Evolutionary conservation across 2,329 filamentous ascomycete species (phyloP).

Genomic region (Calonectria pteridis): DNA sequence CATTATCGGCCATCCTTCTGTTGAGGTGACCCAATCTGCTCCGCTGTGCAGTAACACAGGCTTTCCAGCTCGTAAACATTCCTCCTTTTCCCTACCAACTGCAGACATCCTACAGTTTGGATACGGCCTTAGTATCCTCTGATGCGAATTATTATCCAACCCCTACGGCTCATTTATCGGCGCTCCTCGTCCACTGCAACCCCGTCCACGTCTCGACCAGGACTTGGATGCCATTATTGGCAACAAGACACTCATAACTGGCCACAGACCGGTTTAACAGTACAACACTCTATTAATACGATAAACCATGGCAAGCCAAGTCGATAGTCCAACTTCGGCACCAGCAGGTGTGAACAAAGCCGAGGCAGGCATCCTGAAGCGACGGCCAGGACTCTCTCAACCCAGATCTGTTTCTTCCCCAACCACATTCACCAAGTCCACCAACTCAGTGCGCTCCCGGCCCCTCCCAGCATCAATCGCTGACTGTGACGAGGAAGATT

Average conservation of each 20-base stretch:
- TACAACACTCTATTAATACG: neutral
- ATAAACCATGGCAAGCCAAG: neutral
- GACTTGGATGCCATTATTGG: neutral
- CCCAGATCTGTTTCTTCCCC: slow-evolving; percentile 12
- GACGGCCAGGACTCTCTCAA: neutral
- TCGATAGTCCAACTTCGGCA: neutral
- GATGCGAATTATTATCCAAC: neutral
- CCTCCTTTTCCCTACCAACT: neutral
- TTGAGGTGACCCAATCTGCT: neutral
- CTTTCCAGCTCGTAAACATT: neutral
- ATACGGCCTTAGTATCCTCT: neutral
- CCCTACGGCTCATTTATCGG: neutral
- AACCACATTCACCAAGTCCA: neutral
- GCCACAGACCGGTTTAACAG: neutral
- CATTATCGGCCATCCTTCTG: neutral
- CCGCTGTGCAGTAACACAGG: neutral
- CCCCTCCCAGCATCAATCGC: neutral
- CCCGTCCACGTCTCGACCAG: neutral
- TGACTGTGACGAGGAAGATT: slow-evolving; percentile 3
- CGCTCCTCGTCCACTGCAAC: neutral
- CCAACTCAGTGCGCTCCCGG: neutral
- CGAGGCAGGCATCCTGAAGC: neutral
- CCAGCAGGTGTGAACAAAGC: neutral
- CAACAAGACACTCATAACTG: neutral
- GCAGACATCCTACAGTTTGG: neutral